phyloP scores from a whole-genome alignment of 73 alveolate genomes.

The Urostyla sp. region DNA sequence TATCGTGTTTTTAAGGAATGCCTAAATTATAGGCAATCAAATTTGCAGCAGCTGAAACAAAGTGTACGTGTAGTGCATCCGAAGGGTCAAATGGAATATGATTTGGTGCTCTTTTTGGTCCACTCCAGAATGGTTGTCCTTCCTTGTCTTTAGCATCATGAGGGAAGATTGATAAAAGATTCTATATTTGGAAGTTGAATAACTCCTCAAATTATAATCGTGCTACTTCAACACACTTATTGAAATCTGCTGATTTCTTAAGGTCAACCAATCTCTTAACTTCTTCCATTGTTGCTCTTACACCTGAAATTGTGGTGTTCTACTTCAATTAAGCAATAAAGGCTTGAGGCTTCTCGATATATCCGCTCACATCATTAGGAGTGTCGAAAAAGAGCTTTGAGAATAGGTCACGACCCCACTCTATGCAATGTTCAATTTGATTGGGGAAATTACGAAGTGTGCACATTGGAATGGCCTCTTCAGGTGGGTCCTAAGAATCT shows the following conservation, averaged over 20 bases:
- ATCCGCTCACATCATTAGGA: slow-evolving; percentile 87
- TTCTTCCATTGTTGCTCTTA: slow-evolving; percentile 79
- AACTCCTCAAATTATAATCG: slow-evolving; percentile 72
- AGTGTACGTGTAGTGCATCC: slow-evolving; percentile 80
- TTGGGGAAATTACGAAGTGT: slow-evolving; percentile 99
- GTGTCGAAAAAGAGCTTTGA: slow-evolving; percentile 95
- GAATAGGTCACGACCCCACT: slow-evolving; percentile 99
- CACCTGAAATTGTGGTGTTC: slow-evolving; percentile 77
- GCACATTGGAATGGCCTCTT: slow-evolving; percentile 99
- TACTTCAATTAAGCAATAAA: slow-evolving; percentile 69
- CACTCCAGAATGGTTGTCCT: slow-evolving; percentile 98
- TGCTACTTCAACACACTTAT: slow-evolving; percentile 84
- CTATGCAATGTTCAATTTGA: slow-evolving; percentile 98
- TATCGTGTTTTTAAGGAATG: slow-evolving; percentile 79
- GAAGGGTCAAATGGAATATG: slow-evolving; percentile 84
- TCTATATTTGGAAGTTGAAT: slow-evolving; percentile 86
- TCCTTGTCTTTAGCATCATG: slow-evolving; percentile 94
- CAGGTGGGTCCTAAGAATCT: slow-evolving; percentile 96
- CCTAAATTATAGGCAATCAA: slow-evolving; percentile 85
- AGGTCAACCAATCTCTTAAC: slow-evolving; percentile 79
- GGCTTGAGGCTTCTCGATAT: slow-evolving; percentile 82
- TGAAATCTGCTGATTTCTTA: slow-evolving; percentile 74
- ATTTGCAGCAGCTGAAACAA: slow-evolving; percentile 85
- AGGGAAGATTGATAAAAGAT: slow-evolving; percentile 96
- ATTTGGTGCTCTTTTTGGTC: slow-evolving; percentile 98